Evolutionary conservation across 176 grass and related monocot genomes (phyloP).

Genomic region (Aegilops longissima): DNA sequence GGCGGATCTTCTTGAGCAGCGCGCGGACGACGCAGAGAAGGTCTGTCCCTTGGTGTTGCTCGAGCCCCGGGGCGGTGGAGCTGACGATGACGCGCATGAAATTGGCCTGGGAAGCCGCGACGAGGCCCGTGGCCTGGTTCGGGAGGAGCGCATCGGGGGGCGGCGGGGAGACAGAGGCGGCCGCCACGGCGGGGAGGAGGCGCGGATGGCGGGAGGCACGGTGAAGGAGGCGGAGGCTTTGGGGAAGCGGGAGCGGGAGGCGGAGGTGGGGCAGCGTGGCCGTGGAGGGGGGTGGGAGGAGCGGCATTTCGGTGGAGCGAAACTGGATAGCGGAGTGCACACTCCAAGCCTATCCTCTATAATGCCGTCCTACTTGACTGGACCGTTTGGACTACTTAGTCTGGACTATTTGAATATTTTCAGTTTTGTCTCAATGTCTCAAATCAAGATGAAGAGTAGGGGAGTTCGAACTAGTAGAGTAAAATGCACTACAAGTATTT

Average conservation of each 20-base stretch:
- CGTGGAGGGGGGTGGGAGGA: neutral
- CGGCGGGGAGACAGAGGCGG: constrained; percentile 12
- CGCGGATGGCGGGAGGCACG: constrained; percentile 28
- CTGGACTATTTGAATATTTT: no score
- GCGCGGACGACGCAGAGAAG: constrained; percentile 88
- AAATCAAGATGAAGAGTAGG: no score
- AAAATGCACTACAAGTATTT: no score
- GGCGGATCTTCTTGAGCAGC: constrained; percentile 92
- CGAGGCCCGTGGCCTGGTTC: constrained; percentile 71
- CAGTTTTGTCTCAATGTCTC: no score
- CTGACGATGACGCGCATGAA: constrained; percentile 95
- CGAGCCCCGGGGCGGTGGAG: constrained; percentile 32
- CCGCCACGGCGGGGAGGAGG: constrained; percentile 30
- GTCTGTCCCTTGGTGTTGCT: constrained; percentile 52
- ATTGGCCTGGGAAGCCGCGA: constrained; percentile 83
- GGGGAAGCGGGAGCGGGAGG: neutral
- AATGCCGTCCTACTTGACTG: no score
- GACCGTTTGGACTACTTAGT: no score
- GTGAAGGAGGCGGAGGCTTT: constrained; percentile 22
- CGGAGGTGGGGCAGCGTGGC: constrained; percentile 20
- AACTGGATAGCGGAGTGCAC: constrained; percentile 12
- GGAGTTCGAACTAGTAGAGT: no score
- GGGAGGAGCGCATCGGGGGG: constrained; percentile 49
- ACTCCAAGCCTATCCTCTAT: no score
- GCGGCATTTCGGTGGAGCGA: constrained; percentile 23